These are phyloP conservation scores for Colletotrichum spaethianum DNA, from an alignment of 2,329 filamentous ascomycete genomes.

Conservation along the genomic window DNA sequence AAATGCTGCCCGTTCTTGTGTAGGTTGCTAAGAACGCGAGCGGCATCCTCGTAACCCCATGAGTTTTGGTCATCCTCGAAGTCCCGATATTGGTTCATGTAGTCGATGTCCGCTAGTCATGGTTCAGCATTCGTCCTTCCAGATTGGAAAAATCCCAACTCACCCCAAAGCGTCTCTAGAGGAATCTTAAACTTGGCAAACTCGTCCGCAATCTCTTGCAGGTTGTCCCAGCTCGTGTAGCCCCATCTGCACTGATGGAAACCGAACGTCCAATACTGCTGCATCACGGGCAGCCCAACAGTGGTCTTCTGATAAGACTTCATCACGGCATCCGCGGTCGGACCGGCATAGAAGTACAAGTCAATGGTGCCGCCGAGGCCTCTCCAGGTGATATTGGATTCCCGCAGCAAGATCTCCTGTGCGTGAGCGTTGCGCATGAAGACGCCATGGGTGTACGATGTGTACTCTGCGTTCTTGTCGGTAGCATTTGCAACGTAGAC, in stretches of 20 bases:
- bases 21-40: constrained; percentile 71
- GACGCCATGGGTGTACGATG: constrained; percentile 81
- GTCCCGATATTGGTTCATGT: constrained; percentile 74
- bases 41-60: constrained; percentile 72
- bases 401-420: constrained; percentile 78
- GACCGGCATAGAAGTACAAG: constrained; percentile 84
- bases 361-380: constrained; percentile 83
- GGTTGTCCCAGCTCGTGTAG: constrained; percentile 79
- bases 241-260: constrained; percentile 90
- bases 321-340: constrained; percentile 76
- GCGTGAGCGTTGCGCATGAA: constrained; percentile 84
- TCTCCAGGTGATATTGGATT: constrained; percentile 79
- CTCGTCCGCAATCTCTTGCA: constrained; percentile 77
- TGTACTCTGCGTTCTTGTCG: constrained; percentile 63
- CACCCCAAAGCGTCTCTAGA: constrained; percentile 79
- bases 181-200: constrained; percentile 77
- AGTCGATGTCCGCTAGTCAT: constrained; percentile 76
- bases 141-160: not conserved
- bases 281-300: constrained; percentile 81
- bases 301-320: constrained; percentile 78
- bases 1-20: constrained; percentile 78
- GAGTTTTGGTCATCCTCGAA: constrained; percentile 73
- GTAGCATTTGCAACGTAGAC: constrained; percentile 69
- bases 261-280: constrained; percentile 86
- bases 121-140: constrained; percentile 15